Base-by-base conservation (phyloP, 1,284 basidiomycete species). In the Cerrena zonata region DNA sequence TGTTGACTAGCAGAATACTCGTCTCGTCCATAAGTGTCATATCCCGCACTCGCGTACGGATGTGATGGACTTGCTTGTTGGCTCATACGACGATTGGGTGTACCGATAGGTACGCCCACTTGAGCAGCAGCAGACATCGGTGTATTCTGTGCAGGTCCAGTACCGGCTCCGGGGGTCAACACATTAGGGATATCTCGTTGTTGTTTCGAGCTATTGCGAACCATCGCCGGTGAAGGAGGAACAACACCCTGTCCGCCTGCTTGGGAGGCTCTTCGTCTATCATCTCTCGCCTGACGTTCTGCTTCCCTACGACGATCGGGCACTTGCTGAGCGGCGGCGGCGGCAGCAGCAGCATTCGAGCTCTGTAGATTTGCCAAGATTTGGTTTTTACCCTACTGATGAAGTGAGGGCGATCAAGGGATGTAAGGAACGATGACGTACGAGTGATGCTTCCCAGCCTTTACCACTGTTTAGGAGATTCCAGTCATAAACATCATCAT, bases 401-500 rank as follows among this genome's bases (percentile, higher is more conserved):
- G 47, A 52, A 37, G 13, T 41, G n/a, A 45, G 40, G 7, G n/a
- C 18, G 21, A 52, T 34, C 22, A 15, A 22, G 46, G n/a, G 4
- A 21, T 24, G 10, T 12, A 13, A 47, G 47, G 55, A 26, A 50
- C 25, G n/a, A 10, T 42, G 18, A 70, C 84, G 62, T 63, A 91
- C 89, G 63, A 81, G 73, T 40, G 86, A 85, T 36, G 80, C 82
- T 72, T 98, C 94, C 94, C 94, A 98, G 50, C 95, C 95, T 71
- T 92, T 89, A 42, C 93, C 94, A 59, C 85, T 83, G 69, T 94
- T 90, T 49, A 94, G 74, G 53, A 90, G 65, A 74, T 91, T 91
- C 92, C 91, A 95, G 69, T 94, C 91, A 69, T 91, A 94, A 5
- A 88, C 74, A 22, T 86, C 87, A 68, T 96, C 93, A 61, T 97